Conservation (phyloP, 495 filamentous ascomycete genomes). For the Talaromyces adpressus region DNA sequence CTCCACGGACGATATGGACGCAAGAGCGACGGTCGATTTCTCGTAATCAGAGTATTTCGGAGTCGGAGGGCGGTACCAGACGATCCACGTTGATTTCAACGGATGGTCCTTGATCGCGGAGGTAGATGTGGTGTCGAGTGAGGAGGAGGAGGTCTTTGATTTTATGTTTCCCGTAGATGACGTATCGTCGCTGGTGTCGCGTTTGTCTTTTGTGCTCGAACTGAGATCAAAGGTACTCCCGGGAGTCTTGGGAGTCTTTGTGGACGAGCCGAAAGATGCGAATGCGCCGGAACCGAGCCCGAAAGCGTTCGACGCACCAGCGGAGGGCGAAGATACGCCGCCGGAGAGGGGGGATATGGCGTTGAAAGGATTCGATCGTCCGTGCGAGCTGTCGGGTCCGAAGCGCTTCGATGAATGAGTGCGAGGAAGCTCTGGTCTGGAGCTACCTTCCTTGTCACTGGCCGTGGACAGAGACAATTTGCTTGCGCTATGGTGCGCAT, state of each 20-base stretch:
- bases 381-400: constrained; percentile 70
- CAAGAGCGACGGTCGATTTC: constrained; percentile 86
- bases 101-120: constrained; percentile 42
- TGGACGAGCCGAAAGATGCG: constrained; percentile 82
- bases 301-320: constrained; percentile 85
- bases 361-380: constrained; percentile 81
- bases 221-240: constrained; percentile 71
- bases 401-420: constrained; percentile 62
- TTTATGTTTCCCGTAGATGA: constrained; percentile 42
- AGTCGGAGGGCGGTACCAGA: constrained; percentile 93
- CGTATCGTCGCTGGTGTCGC: constrained; percentile 49
- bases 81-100: constrained; percentile 85
- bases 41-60: constrained; percentile 98
- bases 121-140: constrained; percentile 21
- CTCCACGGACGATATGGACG: constrained; percentile 72
- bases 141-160: constrained; percentile 32
- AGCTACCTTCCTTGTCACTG: constrained; percentile 48
- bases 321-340: constrained; percentile 75
- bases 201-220: constrained; percentile 48
- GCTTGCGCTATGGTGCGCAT: constrained; percentile 50
- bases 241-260: constrained; percentile 82
- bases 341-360: constrained; percentile 63
- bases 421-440: constrained; percentile 60
- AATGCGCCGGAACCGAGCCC: constrained; percentile 92
- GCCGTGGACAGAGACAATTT: constrained; percentile 77